Percentiles rank a stretch among this genome's conserved stretches.
Evolutionary conservation across 345 rosid genomes (phyloP).

Genomic region (Eucalyptus urophylla): DNA sequence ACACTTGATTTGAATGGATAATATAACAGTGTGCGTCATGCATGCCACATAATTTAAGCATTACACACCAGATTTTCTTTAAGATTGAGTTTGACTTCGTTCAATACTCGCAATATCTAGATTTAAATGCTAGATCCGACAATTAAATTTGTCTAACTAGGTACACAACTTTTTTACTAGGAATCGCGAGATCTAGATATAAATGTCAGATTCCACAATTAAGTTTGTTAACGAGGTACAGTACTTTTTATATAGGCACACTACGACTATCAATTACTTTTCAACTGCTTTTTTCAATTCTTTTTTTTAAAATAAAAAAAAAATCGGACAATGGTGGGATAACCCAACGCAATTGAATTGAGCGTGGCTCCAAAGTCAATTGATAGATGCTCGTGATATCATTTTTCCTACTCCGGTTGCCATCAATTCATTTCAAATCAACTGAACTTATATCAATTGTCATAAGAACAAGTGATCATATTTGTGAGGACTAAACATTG

Average conservation of each 20-base stretch:
- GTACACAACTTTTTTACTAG: not conserved
- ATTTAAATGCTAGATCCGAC: not conserved
- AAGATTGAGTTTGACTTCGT: not conserved
- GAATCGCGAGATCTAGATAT: accelerated
- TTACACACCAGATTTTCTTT: not conserved
- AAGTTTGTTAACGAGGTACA: not conserved
- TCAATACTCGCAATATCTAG: not conserved
- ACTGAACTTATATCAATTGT: accelerated
- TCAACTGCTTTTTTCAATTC: not conserved
- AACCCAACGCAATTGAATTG: not conserved
- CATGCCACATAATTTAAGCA: not conserved
- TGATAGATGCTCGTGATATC: not conserved
- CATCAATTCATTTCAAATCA: not conserved
- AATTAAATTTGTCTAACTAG: not conserved
- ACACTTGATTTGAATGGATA: not conserved
- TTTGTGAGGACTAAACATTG: not conserved
- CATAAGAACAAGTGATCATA: not conserved
- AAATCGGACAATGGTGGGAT: not conserved
- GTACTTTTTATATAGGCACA: not conserved
- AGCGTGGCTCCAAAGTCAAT: not conserved
- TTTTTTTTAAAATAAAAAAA: too few species aligned
- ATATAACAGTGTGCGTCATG: accelerated
- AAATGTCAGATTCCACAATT: not conserved
- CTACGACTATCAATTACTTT: not conserved
- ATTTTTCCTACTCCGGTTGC: not conserved